Percentiles rank a stretch among this genome's conserved stretches.
Evolutionary conservation across 1,284 basidiomycete genomes (phyloP).

Genomic region (Ustilago curta): DNA sequence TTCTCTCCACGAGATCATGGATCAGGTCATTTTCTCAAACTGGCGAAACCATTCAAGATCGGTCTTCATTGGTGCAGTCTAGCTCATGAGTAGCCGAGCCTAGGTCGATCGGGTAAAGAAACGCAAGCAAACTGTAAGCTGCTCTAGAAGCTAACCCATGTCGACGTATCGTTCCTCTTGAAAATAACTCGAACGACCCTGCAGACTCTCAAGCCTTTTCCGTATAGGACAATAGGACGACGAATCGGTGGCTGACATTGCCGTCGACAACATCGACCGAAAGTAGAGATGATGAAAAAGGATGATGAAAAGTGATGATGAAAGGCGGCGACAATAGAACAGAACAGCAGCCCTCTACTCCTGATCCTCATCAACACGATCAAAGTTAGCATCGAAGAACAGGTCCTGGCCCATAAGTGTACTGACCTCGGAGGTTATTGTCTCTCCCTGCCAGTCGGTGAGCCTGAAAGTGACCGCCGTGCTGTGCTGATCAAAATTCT

Average conservation of each 20-base stretch:
- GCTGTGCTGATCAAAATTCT: neutral
- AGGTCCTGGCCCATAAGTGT: conserved; percentile 29
- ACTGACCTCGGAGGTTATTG: conserved; percentile 29
- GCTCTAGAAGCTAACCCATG: neutral
- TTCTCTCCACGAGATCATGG: too few relatives aligned
- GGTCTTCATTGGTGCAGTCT: too few relatives aligned
- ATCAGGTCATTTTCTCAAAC: too few relatives aligned
- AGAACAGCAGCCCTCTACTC: neutral
- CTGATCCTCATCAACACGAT: conserved; percentile 5
- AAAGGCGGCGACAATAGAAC: neutral
- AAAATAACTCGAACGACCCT: neutral
- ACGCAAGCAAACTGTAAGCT: neutral
- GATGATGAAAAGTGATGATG: neutral
- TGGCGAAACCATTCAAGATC: too few relatives aligned
- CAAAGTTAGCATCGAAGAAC: conserved; percentile 39
- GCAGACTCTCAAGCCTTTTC: neutral
- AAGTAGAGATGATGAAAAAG: neutral
- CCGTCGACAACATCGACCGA: conserved; percentile 1
- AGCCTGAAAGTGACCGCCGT: conserved; percentile 29
- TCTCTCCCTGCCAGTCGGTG: conserved; percentile 50
- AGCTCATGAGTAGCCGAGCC: neutral
- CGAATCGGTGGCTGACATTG: neutral
- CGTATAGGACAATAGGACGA: too few relatives aligned
- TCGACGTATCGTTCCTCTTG: neutral
- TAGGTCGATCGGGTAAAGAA: neutral